Base-by-base conservation (phyloP, 345 rosid species). In the Trapa bicornis region DNA sequence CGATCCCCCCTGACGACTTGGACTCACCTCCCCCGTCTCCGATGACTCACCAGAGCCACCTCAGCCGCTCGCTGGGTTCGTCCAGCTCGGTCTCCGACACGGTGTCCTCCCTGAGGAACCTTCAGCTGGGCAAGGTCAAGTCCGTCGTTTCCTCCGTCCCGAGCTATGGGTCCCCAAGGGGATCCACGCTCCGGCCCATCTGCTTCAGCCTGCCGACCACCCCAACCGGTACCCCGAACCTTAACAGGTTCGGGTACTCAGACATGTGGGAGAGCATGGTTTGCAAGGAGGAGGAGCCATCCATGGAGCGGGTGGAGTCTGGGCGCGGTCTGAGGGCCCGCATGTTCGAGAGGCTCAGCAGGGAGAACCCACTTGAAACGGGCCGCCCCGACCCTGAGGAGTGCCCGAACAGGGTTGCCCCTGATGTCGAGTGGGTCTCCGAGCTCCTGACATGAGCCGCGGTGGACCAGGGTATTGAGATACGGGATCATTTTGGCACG, bases 381-480 rank as follows among this genome's bases (percentile, higher is more conserved):
- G 80, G 68, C 2, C 78, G 82, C 72, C 76, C 57, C 4, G 77
- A 76, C 9, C 71, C 77, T 64, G 70, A 61, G 14, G 32, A 22
- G 43, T 22, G 29, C 29, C 29, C 63, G 15, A 64, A 35, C 4
- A 79, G 71, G 1, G 48, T 8, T 4, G 80, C 53, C 48, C 96
- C 91, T 9, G 92, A 92, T 73, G 82, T 89, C 1, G 90, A 79
- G 50, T 91, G 98, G 98, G 86, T 91, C 0, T 86, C 94, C 42
- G 96, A 92, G 35, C 80, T 92, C 32, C 66, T 89, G 53, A 73
- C 73, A 74, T 88, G 78, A 71, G 45, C 6, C 2, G 8, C 9
- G 17, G 60, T 54, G 60, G 29, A 54, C 29, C 43, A 54, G 60
- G 60, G 48, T 1, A 54, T 2, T 29, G 6, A n/a, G 5, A 8